phyloP scores from a whole-genome alignment of 768 basidiomycete species.

The Suillus brevipes region DNA sequence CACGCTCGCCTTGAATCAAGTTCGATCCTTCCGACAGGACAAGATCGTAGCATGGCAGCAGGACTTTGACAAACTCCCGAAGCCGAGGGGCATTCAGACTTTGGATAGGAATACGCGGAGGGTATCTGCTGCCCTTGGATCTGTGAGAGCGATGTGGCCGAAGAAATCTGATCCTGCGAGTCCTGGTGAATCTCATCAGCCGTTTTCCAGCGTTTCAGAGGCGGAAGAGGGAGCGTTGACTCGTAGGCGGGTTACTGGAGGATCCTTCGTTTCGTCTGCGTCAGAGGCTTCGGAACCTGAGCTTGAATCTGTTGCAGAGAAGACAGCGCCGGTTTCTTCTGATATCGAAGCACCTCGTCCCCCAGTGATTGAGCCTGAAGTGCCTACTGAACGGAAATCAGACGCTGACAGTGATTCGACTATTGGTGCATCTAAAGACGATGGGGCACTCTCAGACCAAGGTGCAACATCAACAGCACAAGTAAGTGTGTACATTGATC shows the following conservation, averaged over 20 bases:
- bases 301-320: slow-evolving; percentile 29
- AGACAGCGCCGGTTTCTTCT: slow-evolving; percentile 17
- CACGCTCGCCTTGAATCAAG: slow-evolving; percentile 83
- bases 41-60: slow-evolving; percentile 96
- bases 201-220: slow-evolving; percentile 72
- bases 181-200: slow-evolving; percentile 51
- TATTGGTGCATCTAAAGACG: slow-evolving; percentile 57
- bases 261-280: slow-evolving; percentile 65
- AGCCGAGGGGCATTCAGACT: slow-evolving; percentile 55
- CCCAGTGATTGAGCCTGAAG: slow-evolving; percentile 10
- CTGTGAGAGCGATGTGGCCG: slow-evolving; percentile 74
- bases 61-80: slow-evolving; percentile 85
- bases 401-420: slow-evolving; percentile 85
- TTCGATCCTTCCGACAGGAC: slow-evolving; percentile 86
- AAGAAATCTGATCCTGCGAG: slow-evolving; percentile 55
- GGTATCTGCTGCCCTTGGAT: slow-evolving; percentile 59
- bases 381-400: slow-evolving; percentile 38
- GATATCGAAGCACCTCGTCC: slow-evolving; percentile 17
- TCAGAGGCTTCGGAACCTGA: slow-evolving; percentile 74
- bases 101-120: slow-evolving; percentile 53
- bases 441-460: slow-evolving; percentile 17
- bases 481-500: slow-evolving; percentile 25
- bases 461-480: slow-evolving; percentile 20
- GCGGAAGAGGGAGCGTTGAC: slow-evolving; percentile 58
- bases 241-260: slow-evolving; percentile 50